A percentile compares a stretch with the other conserved stretches of the same genome.
Conservation (phyloP, 2,329 filamentous ascomycete genomes). For the Cordyceps cicadae region DNA sequence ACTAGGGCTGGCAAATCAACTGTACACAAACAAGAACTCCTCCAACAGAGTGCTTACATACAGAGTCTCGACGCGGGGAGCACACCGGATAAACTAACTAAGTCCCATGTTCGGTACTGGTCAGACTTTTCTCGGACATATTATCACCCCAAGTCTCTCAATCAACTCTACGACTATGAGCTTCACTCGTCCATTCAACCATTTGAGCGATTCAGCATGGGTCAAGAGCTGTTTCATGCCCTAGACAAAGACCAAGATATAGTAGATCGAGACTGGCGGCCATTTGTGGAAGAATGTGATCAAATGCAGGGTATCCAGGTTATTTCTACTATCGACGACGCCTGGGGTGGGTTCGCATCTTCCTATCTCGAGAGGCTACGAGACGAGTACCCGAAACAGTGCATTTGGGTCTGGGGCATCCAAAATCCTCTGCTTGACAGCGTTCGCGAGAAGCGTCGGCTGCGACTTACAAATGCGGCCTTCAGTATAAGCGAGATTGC, state of each 20-base stretch:
- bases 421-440: conserved; percentile 52
- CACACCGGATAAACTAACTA: conserved; percentile 56
- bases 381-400: conserved; percentile 85
- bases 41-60: conserved; percentile 69
- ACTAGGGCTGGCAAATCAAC: conserved; percentile 57
- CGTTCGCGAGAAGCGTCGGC: conserved; percentile 40
- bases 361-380: conserved; percentile 68
- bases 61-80: conserved; percentile 66
- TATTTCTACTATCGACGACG: conserved; percentile 63
- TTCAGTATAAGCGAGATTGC: conserved; percentile 61
- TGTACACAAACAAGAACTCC: conserved; percentile 58
- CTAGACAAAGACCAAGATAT: conserved; percentile 77
- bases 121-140: conserved; percentile 91
- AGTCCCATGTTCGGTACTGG: conserved; percentile 81
- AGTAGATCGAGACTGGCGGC: conserved; percentile 80
- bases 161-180: conserved; percentile 83
- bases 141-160: conserved; percentile 79
- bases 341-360: conserved; percentile 70
- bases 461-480: conserved; percentile 65
- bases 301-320: conserved; percentile 82
- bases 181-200: conserved; percentile 71
- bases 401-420: conserved; percentile 79
- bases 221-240: conserved; percentile 64
- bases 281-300: conserved; percentile 89
- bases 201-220: conserved; percentile 84